These are phyloP conservation scores for Colletotrichum lindemuthianum DNA, from an alignment of 2,329 filamentous ascomycete genomes.

Conservation along the genomic window DNA sequence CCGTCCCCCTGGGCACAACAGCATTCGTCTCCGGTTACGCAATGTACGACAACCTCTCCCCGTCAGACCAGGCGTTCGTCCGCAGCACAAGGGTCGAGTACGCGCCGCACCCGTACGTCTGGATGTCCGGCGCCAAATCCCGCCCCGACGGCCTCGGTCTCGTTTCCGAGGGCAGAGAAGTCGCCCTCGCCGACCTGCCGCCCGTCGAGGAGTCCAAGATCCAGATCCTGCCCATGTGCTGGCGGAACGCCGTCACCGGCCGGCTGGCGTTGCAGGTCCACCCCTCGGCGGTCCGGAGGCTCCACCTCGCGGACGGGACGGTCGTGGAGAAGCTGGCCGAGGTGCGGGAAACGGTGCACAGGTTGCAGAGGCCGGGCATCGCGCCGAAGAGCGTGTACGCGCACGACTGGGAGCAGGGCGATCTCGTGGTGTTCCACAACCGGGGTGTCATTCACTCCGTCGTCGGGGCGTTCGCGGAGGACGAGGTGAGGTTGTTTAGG, in stretches of 20 bases:
- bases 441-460: constrained; percentile 79
- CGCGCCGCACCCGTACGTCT: constrained; percentile 82
- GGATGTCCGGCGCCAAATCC: constrained; percentile 78
- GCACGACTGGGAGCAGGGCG: constrained; percentile 81
- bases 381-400: constrained; percentile 74
- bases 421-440: constrained; percentile 83
- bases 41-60: constrained; percentile 75
- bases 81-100: constrained; percentile 77
- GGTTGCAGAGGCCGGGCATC: constrained; percentile 77
- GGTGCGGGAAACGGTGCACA: constrained; percentile 75
- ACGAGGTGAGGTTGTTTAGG: constrained; percentile 79
- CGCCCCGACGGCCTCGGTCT: constrained; percentile 77
- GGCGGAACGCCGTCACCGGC: constrained; percentile 79
- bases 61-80: constrained; percentile 74
- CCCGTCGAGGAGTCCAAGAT: constrained; percentile 73
- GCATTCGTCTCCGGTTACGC: constrained; percentile 78
- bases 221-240: constrained; percentile 79
- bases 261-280: constrained; percentile 78
- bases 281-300: constrained; percentile 74
- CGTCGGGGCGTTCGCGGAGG: constrained; percentile 76
- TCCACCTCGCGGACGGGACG: constrained; percentile 73
- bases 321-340: constrained; percentile 74
- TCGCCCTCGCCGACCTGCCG: constrained; percentile 68
- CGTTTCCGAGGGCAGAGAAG: constrained; percentile 72
- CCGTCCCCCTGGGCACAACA: constrained; percentile 79